A percentile compares a stretch with the other conserved stretches of the same genome.
Evolutionary conservation across 2,329 filamentous ascomycete genomes (phyloP).

Genomic region (Diplodia intermedia): DNA sequence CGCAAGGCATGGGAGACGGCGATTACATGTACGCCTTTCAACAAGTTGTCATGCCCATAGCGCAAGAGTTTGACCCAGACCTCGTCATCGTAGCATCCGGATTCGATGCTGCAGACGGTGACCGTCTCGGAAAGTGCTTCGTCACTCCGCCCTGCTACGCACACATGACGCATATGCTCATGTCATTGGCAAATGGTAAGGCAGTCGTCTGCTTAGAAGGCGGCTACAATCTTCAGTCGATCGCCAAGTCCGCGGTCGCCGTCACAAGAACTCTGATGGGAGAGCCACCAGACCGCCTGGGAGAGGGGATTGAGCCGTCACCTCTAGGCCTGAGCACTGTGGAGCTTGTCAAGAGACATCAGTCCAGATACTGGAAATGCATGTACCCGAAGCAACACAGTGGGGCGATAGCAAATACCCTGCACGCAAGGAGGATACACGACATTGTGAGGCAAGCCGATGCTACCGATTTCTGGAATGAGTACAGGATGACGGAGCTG

Average conservation of each 20-base stretch:
- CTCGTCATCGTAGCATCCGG: slow-evolving; percentile 94
- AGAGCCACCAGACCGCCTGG: slow-evolving; percentile 74
- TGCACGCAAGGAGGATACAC: slow-evolving; percentile 69
- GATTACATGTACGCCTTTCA: slow-evolving; percentile 98
- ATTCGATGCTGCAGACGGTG: slow-evolving; percentile 93
- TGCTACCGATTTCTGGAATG: slow-evolving; percentile 71
- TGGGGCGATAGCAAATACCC: slow-evolving; percentile 40
- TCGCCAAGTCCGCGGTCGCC: slow-evolving; percentile 88
- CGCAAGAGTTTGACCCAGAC: slow-evolving; percentile 90
- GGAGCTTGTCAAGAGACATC: slow-evolving; percentile 63
- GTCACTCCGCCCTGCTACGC: slow-evolving; percentile 91
- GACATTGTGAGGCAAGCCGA: slow-evolving; percentile 83
- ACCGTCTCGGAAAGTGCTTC: slow-evolving; percentile 90
- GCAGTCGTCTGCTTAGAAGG: slow-evolving; percentile 93
- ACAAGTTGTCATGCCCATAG: slow-evolving; percentile 94
- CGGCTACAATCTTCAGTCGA: slow-evolving; percentile 92
- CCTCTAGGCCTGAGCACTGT: slow-evolving; percentile 52
- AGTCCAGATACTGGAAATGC: slow-evolving; percentile 81
- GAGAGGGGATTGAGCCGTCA: slow-evolving; percentile 53
- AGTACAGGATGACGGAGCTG: slow-evolving; percentile 78
- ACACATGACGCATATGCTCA: slow-evolving; percentile 99
- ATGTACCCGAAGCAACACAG: slow-evolving; percentile 71
- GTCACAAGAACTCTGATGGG: slow-evolving; percentile 95
- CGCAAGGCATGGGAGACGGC: slow-evolving; percentile 85
- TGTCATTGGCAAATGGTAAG: slow-evolving; percentile 89